These are phyloP conservation scores for Ambrosiella beaveri DNA, from an alignment of 2,329 filamentous ascomycete genomes.

Conservation along the genomic window DNA sequence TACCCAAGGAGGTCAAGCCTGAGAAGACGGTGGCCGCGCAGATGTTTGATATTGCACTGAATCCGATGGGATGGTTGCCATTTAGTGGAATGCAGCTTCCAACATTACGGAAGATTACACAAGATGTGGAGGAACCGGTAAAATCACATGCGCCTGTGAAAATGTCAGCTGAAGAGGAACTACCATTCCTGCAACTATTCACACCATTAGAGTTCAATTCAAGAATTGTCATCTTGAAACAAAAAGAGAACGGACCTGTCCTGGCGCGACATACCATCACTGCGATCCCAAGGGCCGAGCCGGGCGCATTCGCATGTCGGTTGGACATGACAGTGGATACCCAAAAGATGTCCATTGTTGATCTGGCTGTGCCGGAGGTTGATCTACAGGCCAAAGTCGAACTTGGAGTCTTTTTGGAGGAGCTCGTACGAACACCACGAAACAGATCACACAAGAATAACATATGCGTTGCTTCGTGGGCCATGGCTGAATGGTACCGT, in stretches of 20 bases:
- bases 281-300: slow-evolving; percentile 23
- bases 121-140: slow-evolving; percentile 13
- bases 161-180: slow-evolving; percentile 44
- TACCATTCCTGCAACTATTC: slow-evolving; percentile 55
- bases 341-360: slow-evolving; percentile 31
- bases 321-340: slow-evolving; percentile 42
- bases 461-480: slow-evolving; percentile 44
- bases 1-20: slow-evolving; percentile 20
- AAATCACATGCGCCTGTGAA: slow-evolving; percentile 47
- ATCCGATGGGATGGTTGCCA: slow-evolving; percentile 34
- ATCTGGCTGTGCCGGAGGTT: slow-evolving; percentile 36
- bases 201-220: slow-evolving; percentile 48
- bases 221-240: slow-evolving; percentile 26
- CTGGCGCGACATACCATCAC: slow-evolving; percentile 39
- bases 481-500: slow-evolving; percentile 50
- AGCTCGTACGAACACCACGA: not conserved
- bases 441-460: slow-evolving; percentile 36
- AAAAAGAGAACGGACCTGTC: slow-evolving; percentile 19
- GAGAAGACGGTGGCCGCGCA: slow-evolving; percentile 20
- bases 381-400: slow-evolving; percentile 42
- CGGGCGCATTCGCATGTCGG: slow-evolving; percentile 36
- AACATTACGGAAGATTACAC: not conserved
- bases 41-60: slow-evolving; percentile 31
- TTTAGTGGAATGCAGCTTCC: slow-evolving; percentile 24
- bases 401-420: slow-evolving; percentile 22